Percentiles rank a stretch among this genome's conserved stretches.
phyloP scores from a whole-genome alignment of 202 grass and related monocot species.

The Schoenoplectus triqueter region DNA sequence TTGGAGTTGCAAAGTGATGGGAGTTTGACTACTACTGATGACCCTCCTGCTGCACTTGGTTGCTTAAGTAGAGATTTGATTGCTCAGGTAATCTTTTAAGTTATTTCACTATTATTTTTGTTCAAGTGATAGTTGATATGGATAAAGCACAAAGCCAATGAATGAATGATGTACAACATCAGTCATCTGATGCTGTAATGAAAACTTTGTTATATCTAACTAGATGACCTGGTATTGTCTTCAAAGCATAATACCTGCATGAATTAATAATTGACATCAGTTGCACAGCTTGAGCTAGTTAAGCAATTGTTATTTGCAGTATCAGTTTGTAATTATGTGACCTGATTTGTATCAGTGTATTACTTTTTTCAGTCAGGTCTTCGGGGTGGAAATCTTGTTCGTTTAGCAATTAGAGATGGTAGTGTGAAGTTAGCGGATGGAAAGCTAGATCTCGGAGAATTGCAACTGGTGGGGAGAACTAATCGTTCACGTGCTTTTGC shows the following conservation, averaged over 20 bases:
- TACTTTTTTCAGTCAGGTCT: conserved; percentile 64
- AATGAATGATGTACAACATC: background rate
- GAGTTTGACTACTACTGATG: conserved; percentile 78
- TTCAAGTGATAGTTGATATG: background rate
- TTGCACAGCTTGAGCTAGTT: background rate
- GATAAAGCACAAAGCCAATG: background rate
- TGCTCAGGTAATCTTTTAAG: conserved; percentile 65
- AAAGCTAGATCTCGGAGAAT: conserved; percentile 43
- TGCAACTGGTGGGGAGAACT: conserved; percentile 64
- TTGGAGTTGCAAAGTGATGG: conserved; percentile 94
- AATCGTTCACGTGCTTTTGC: conserved; percentile 76
- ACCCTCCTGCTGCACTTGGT: conserved; percentile 75
- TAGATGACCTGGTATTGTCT: background rate
- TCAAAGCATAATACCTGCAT: background rate
- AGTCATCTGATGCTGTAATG: background rate
- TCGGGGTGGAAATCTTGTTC: conserved; percentile 68
- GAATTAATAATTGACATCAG: background rate
- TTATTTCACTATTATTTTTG: background rate
- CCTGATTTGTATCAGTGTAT: conserved; percentile 27
- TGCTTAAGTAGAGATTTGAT: conserved; percentile 67
- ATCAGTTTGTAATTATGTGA: conserved; percentile 36
- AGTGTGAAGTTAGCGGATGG: conserved; percentile 43
- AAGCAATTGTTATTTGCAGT: background rate
- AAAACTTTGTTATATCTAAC: background rate
- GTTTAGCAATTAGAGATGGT: conserved; percentile 78